Evolutionary conservation across 1,139 yeast species (phyloP).

Genomic region (Wickerhamomyces sp.): DNA sequence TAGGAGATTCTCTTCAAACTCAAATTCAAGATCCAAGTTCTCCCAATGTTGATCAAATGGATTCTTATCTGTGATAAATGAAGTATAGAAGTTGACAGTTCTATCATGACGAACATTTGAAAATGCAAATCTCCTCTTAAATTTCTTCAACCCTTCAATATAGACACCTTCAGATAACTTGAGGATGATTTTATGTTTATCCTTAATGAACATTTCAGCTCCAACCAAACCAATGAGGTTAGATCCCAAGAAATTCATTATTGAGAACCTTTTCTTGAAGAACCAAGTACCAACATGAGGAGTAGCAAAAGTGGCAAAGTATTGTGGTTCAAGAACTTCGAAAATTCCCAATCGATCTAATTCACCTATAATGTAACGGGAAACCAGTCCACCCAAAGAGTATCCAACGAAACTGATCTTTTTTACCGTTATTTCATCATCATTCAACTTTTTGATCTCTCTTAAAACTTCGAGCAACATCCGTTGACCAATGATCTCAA

Average conservation of each 20-base stretch:
- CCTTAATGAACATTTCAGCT: constrained; percentile 57
- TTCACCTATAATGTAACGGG: constrained; percentile 69
- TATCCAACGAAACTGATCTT: constrained; percentile 47
- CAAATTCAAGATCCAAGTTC: constrained; percentile 25
- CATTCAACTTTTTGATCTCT: constrained; percentile 46
- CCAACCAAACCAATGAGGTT: constrained; percentile 71
- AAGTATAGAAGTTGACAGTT: constrained; percentile 52
- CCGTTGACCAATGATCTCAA: constrained; percentile 64
- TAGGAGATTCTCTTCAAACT: constrained; percentile 7
- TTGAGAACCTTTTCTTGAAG: constrained; percentile 31
- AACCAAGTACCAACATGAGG: constrained; percentile 79
- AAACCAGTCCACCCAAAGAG: constrained; percentile 49
- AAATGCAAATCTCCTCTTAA: constrained; percentile 52
- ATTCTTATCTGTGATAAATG: constrained; percentile 41
- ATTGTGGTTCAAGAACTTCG: constrained; percentile 52
- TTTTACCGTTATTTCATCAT: constrained; percentile 34
- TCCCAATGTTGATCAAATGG: constrained; percentile 38
- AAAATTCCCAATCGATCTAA: constrained; percentile 52
- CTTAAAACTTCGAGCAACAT: constrained; percentile 58
- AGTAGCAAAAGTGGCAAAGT: constrained; percentile 80
- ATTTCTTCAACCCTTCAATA: constrained; percentile 49
- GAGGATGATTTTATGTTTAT: constrained; percentile 40
- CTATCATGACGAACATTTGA: constrained; percentile 79
- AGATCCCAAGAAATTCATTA: constrained; percentile 57
- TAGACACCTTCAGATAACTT: constrained; percentile 49